These are phyloP conservation scores for Schwanniomyces polymorphus DNA, from an alignment of 805 yeast species.

Conservation along the genomic window DNA sequence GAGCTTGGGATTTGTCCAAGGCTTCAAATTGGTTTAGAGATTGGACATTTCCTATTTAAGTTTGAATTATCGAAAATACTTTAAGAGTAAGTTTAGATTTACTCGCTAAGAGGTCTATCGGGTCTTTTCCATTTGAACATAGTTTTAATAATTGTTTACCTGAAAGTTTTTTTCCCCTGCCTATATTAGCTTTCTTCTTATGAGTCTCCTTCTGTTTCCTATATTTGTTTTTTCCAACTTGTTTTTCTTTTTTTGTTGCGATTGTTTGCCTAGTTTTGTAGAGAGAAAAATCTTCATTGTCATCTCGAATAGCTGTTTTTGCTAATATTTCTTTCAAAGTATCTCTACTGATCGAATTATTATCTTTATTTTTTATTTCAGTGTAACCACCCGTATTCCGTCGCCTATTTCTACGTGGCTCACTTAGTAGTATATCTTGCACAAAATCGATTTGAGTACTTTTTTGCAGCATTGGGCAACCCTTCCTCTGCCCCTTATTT, in stretches of 20 bases:
- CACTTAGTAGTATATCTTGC: neutral
- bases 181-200: neutral
- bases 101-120: conserved; percentile 10
- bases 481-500: neutral
- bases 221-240: neutral
- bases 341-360: neutral
- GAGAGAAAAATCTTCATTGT: neutral
- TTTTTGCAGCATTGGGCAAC: neutral
- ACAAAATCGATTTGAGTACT: neutral
- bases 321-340: neutral
- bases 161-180: neutral
- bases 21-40: no score
- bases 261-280: neutral
- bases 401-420: neutral
- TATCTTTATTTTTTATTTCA: neutral
- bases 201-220: neutral
- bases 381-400: neutral
- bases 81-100: neutral
- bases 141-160: conserved; percentile 5
- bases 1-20: no score
- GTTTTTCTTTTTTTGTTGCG: neutral
- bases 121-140: conserved; percentile 11
- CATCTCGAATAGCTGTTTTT: neutral
- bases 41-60: no score
- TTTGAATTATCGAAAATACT: neutral